Base-by-base conservation (phyloP, 441 rosid genomes). In the Melastoma candidum region DNA sequence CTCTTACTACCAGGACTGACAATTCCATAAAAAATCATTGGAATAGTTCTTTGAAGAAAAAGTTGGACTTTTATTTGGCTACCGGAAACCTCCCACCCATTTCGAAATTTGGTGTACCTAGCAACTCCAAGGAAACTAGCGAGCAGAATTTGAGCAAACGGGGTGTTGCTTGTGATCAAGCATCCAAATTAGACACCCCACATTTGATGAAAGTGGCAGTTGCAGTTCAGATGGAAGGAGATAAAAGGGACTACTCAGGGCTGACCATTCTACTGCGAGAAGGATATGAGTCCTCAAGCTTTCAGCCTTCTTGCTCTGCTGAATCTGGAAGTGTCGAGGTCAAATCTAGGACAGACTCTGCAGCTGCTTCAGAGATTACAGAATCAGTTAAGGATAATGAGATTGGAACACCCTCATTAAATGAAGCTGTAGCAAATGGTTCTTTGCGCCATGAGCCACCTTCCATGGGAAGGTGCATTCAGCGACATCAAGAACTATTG, bases 11-110 rank as follows among this genome's bases (percentile, higher is more conserved):
- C 83, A 94, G 99, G 82, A 94, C 96, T 51, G 92, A 90, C 63
- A 90, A 94, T 65, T 71, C 99, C 44, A 90, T 87, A 58, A 94
- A 94, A 74, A 90, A 94, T 63, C 99, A 90, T 55, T 94, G 99
- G 99, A 94, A 94, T 65, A 87, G 97, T 65, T 90, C 97, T 60
- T 55, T 94, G 86, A 94, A 90, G 86, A 90, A 84, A 74, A 94
- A 94, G 60, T 58, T 84, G 58, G 95, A 90, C 47, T 76, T 80
- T 71, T 87, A 74, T 72, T 60, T 74, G 66, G 74, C 77, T 49
- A 81, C 84, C 7, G 96, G 92, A 63, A 58, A 77, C 49, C 90
- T 87, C 64, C 90, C 97, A n/a, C 80, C 87, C 13, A 68, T 58
- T 62, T 46, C 70, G 45, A 87, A 72, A 72, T 72, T 59, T 57